Percentiles rank a stretch among this genome's conserved stretches.
Evolutionary conservation across 1,284 basidiomycete genomes (phyloP).

Genomic region (Mycocalia duriaeana): DNA sequence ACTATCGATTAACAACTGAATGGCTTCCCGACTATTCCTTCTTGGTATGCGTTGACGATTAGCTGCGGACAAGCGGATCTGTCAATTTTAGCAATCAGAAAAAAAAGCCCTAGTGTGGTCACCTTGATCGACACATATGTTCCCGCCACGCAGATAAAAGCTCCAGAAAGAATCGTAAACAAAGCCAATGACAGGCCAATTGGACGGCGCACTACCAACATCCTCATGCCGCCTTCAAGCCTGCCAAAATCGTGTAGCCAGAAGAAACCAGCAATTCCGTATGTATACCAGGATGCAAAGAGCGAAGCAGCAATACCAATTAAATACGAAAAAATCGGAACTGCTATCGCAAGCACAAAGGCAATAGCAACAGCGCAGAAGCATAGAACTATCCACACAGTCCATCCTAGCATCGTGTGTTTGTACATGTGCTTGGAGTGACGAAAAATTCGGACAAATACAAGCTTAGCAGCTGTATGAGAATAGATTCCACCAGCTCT

Average conservation of each 20-base stretch:
- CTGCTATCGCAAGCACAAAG: slow-evolving; percentile 50
- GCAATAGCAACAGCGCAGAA: slow-evolving; percentile 39
- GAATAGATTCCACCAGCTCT: slow-evolving; percentile 45
- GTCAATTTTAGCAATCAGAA: too few species aligned
- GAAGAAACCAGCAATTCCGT: slow-evolving; percentile 53
- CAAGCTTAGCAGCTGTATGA: slow-evolving; percentile 53
- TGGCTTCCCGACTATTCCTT: slow-evolving; percentile 41
- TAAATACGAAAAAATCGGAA: slow-evolving; percentile 52
- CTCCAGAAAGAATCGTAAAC: slow-evolving; percentile 42
- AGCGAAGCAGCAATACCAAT: slow-evolving; percentile 50
- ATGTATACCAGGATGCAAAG: slow-evolving; percentile 56
- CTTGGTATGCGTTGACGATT: slow-evolving; percentile 42
- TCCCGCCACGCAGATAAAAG: slow-evolving; percentile 50
- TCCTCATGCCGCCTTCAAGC: slow-evolving; percentile 30
- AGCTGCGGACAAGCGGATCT: too few species aligned
- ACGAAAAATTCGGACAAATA: slow-evolving; percentile 60
- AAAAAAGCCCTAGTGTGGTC: too few species aligned
- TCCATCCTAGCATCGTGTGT: slow-evolving; percentile 56
- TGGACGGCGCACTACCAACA: slow-evolving; percentile 26
- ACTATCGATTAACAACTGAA: slow-evolving; percentile 38
- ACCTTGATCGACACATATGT: slow-evolving; percentile 51
- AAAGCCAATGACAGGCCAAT: slow-evolving; percentile 32
- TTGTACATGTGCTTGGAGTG: slow-evolving; percentile 51
- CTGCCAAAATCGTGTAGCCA: slow-evolving; percentile 49
- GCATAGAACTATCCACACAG: slow-evolving; percentile 46